phyloP scores from a whole-genome alignment of 2,329 filamentous ascomycete species.

The Rutstroemia sp. region DNA sequence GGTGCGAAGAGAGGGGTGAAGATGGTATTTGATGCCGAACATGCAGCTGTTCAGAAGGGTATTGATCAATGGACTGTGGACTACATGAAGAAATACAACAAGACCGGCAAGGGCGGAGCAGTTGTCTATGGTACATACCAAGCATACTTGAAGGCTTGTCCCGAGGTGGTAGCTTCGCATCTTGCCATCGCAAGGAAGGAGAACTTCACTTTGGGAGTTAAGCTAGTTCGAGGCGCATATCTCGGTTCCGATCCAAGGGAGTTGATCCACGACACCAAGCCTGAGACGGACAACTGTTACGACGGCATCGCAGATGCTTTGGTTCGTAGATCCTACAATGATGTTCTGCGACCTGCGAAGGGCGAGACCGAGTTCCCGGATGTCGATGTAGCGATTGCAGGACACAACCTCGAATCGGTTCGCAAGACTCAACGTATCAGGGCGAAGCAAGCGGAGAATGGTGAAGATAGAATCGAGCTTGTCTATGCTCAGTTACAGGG shows the following conservation, averaged over 20 bases:
- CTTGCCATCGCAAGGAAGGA: conserved; percentile 50
- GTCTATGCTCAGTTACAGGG: conserved; percentile 79
- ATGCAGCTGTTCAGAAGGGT: conserved; percentile 67
- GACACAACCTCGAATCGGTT: conserved; percentile 74
- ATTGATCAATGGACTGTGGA: conserved; percentile 74
- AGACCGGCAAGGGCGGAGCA: conserved; percentile 44
- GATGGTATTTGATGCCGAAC: conserved; percentile 81
- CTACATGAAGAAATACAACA: conserved; percentile 75
- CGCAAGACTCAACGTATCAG: conserved; percentile 45
- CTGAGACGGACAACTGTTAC: conserved; percentile 64
- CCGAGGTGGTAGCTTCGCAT: conserved; percentile 50
- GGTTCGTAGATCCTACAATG: conserved; percentile 55
- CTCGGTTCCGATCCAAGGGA: conserved; percentile 61
- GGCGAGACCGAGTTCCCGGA: conserved; percentile 43
- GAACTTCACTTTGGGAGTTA: conserved; percentile 62
- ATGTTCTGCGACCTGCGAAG: conserved; percentile 39
- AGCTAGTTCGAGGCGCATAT: conserved; percentile 71
- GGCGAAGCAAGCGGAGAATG: conserved; percentile 32
- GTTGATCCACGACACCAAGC: conserved; percentile 65
- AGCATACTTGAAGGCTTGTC: conserved; percentile 62
- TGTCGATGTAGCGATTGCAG: conserved; percentile 65
- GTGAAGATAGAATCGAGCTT: conserved; percentile 36
- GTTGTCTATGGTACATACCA: conserved; percentile 78
- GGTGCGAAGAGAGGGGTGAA: conserved; percentile 62
- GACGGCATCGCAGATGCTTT: conserved; percentile 63